A percentile compares a stretch with the other conserved stretches of the same genome.
Conservation (phyloP, 169 alveolate genomes). For the Cryptosporidium baileyi region DNA sequence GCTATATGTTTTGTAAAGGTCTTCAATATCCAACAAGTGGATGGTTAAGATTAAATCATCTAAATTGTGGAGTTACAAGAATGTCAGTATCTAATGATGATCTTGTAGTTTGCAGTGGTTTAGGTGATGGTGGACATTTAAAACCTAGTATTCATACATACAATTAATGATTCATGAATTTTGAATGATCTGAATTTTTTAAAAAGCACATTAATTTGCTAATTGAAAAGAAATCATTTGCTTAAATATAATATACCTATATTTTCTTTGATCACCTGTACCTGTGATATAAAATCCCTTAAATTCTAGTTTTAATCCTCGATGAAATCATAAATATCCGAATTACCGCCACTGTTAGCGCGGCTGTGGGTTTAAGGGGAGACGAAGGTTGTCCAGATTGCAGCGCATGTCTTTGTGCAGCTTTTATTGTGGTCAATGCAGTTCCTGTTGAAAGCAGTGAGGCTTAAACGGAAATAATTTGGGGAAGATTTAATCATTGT, state of each 20-base stretch:
- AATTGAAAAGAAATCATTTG: neutral
- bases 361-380: constrained; percentile 65
- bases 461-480: neutral
- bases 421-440: constrained; percentile 71
- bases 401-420: constrained; percentile 73
- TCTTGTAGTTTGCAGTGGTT: constrained; percentile 21
- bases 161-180: neutral
- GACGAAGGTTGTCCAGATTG: constrained; percentile 72
- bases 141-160: constrained; percentile 32
- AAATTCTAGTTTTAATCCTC: neutral
- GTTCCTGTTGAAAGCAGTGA: constrained; percentile 36
- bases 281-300: neutral
- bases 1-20: constrained; percentile 76
- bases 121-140: constrained; percentile 42
- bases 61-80: constrained; percentile 75
- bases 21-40: constrained; percentile 75
- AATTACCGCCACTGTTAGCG: constrained; percentile 51
- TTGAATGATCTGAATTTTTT: no score
- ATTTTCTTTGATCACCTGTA: neutral
- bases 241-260: neutral
- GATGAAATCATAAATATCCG: constrained; percentile 23
- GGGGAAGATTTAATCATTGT: neutral
- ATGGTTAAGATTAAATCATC: constrained; percentile 75
- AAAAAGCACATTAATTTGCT: no score
- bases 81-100: constrained; percentile 26